A percentile compares a stretch with the other conserved stretches of the same genome.
phyloP scores from a whole-genome alignment of 2,329 filamentous ascomycete genomes.

The Chrysoporthe deuterocubensis region DNA sequence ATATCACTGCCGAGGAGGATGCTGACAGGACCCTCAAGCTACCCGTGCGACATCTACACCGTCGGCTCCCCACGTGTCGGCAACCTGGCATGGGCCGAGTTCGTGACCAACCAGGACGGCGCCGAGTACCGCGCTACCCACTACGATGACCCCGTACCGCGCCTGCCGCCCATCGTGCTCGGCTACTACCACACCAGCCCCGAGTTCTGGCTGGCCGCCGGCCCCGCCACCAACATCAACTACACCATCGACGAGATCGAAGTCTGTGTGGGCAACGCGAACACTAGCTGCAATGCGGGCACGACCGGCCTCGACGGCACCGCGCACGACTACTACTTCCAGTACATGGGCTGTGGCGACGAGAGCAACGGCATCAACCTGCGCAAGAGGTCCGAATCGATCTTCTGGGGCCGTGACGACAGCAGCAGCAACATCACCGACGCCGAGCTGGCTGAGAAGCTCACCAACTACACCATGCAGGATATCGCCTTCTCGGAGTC shows the following conservation, averaged over 20 bases:
- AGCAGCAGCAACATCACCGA: slow-evolving; percentile 35
- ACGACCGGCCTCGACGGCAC: slow-evolving; percentile 48
- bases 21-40: slow-evolving; percentile 22
- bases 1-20: not conserved
- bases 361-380: slow-evolving; percentile 42
- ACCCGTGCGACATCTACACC: slow-evolving; percentile 61
- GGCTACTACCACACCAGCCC: slow-evolving; percentile 70
- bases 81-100: slow-evolving; percentile 57
- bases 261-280: slow-evolving; percentile 54
- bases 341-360: slow-evolving; percentile 38
- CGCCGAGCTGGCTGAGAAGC: slow-evolving; percentile 43
- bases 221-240: slow-evolving; percentile 38
- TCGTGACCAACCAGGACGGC: slow-evolving; percentile 53
- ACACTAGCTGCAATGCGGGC: slow-evolving; percentile 55
- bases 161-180: slow-evolving; percentile 64
- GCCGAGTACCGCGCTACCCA: slow-evolving; percentile 69
- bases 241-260: slow-evolving; percentile 47
- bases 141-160: slow-evolving; percentile 67
- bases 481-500: slow-evolving; percentile 23
- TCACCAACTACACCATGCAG: slow-evolving; percentile 37
- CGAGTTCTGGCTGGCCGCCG: slow-evolving; percentile 66
- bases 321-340: slow-evolving; percentile 56
- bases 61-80: slow-evolving; percentile 71
- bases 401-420: slow-evolving; percentile 10
- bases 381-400: slow-evolving; percentile 27